Evolutionary conservation across 768 basidiomycete genomes (phyloP).

Genomic region (Russula abietina): DNA sequence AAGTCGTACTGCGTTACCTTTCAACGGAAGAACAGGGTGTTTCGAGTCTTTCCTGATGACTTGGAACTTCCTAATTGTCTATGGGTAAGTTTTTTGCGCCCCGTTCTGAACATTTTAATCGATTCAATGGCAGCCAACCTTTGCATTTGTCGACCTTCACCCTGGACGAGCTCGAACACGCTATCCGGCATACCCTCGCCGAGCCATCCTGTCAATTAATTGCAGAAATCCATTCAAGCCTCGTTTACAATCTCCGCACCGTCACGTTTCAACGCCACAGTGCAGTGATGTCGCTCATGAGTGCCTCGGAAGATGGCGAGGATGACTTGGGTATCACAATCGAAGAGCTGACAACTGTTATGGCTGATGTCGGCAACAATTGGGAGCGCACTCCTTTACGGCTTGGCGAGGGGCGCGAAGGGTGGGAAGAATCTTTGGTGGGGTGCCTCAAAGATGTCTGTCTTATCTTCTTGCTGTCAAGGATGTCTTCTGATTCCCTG

Average conservation of each 20-base stretch:
- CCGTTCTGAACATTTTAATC: neutral
- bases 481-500: neutral
- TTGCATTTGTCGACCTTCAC: constrained; percentile 84
- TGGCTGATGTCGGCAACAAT: constrained; percentile 78
- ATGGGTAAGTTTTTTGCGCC: constrained; percentile 53
- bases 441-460: constrained; percentile 87
- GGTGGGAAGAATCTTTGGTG: constrained; percentile 89
- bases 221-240: constrained; percentile 80
- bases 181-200: constrained; percentile 65
- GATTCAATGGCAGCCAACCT: constrained; percentile 47
- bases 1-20: constrained; percentile 57
- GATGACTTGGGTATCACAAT: constrained; percentile 50
- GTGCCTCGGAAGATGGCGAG: constrained; percentile 38
- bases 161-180: constrained; percentile 87
- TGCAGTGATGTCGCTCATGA: constrained; percentile 60
- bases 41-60: constrained; percentile 87
- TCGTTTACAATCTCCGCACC: constrained; percentile 87
- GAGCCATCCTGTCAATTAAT: constrained; percentile 74
- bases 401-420: constrained; percentile 65
- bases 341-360: constrained; percentile 57
- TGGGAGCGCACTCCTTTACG: constrained; percentile 78
- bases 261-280: constrained; percentile 70
- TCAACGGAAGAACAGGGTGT: constrained; percentile 52
- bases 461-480: constrained; percentile 24
- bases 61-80: constrained; percentile 93